Percentiles rank a stretch among this genome's conserved stretches.
These are phyloP conservation scores for Datura wrightii DNA, from an alignment of 257 asterid species.

Conservation along the genomic window DNA sequence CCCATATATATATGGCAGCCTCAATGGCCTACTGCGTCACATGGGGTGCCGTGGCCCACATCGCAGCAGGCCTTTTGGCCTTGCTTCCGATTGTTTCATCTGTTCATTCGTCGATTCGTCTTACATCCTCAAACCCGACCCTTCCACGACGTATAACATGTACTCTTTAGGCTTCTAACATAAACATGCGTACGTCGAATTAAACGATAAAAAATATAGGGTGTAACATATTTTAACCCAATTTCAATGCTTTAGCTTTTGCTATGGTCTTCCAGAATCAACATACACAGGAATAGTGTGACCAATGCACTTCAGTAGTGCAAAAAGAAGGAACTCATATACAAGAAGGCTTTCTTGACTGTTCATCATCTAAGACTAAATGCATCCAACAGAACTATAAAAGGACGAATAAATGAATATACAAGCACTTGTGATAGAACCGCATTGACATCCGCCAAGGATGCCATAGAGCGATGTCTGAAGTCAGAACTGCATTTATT, in stretches of 20 bases:
- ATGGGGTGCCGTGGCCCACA: no score
- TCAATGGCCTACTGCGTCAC: no score
- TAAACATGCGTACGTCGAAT: no score
- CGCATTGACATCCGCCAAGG: background rate
- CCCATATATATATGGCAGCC: no score
- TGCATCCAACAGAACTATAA: background rate
- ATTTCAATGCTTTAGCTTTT: background rate
- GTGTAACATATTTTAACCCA: background rate
- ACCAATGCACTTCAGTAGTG: background rate
- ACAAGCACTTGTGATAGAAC: background rate
- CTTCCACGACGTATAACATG: no score
- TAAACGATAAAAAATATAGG: no score
- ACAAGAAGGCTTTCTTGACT: slow-evolving; percentile 1
- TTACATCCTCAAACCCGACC: no score
- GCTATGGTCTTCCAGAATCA: background rate
- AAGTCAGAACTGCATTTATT: background rate
- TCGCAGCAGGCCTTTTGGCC: no score
- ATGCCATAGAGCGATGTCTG: background rate
- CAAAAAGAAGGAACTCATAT: background rate
- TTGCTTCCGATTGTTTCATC: no score
- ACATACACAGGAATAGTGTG: background rate
- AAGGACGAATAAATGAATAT: background rate
- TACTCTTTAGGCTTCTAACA: no score
- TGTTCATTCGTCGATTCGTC: no score
- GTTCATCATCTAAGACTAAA: background rate